Evolutionary conservation across 139 green algal genomes (phyloP).

Genomic region (Trebouxia sp.): DNA sequence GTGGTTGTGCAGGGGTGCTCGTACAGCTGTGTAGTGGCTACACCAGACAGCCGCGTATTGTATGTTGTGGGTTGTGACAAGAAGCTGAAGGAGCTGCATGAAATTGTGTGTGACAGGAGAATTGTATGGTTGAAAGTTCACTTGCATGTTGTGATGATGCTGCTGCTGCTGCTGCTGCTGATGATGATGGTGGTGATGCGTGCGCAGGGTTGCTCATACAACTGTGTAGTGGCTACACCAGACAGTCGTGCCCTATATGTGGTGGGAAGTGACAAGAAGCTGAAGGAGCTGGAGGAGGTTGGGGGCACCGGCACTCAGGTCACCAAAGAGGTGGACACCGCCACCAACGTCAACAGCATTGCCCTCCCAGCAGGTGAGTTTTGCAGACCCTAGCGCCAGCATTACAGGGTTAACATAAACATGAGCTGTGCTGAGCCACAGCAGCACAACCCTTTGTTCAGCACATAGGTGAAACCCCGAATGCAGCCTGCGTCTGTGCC

Average conservation of each 20-base stretch:
- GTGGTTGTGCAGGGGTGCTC: slow-evolving; percentile 65
- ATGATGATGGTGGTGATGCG: background rate
- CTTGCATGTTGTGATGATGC: background rate
- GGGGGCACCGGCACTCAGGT: slow-evolving; percentile 64
- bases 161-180: background rate
- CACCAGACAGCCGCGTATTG: slow-evolving; percentile 66
- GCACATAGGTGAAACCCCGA: too few relatives aligned
- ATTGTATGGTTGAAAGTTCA: too few relatives aligned
- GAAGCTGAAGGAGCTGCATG: slow-evolving; percentile 89
- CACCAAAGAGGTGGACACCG: slow-evolving; percentile 74
- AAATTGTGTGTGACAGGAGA: too few relatives aligned
- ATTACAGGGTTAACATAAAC: too few relatives aligned
- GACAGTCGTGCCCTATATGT: slow-evolving; percentile 73
- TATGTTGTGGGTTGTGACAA: slow-evolving; percentile 69
- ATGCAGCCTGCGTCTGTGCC: too few relatives aligned
- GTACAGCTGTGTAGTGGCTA: slow-evolving; percentile 68
- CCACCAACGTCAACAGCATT: slow-evolving; percentile 56
- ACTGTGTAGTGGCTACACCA: slow-evolving; percentile 54
- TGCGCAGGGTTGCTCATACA: slow-evolving; percentile 67
- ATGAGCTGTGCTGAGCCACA: too few relatives aligned
- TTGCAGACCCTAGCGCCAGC: background rate
- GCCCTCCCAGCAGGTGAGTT: slow-evolving; percentile 31
- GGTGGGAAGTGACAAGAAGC: slow-evolving; percentile 71
- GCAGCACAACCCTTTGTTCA: too few relatives aligned
- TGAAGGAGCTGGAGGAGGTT: slow-evolving; percentile 86